phyloP scores from a whole-genome alignment of 1,139 yeast species.

The Diutina rugosa region DNA sequence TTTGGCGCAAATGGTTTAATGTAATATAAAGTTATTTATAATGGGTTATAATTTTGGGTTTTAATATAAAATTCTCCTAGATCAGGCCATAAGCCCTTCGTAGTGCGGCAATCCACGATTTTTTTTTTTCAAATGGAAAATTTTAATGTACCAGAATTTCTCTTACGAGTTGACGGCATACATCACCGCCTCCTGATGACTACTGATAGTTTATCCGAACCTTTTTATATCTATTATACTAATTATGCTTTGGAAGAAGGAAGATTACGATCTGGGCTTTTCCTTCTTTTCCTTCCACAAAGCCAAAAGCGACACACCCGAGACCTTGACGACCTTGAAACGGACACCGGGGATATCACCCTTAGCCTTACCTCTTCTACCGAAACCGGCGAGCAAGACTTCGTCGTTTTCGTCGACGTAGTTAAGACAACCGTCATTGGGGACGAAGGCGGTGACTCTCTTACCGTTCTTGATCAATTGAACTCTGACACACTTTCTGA shows the following conservation, averaged over 20 bases:
- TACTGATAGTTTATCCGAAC: neutral
- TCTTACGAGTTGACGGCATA: too few relatives aligned
- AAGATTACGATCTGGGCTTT: conserved; percentile 94
- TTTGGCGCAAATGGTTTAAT: neutral
- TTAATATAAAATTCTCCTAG: too few relatives aligned
- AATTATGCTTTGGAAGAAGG: neutral
- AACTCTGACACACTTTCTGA: conserved; percentile 99
- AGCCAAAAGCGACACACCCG: conserved; percentile 99
- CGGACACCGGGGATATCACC: conserved; percentile 99
- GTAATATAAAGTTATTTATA: neutral
- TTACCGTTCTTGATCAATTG: conserved; percentile 99
- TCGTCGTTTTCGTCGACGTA: conserved; percentile 99
- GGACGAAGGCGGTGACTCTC: conserved; percentile 99
- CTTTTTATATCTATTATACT: conserved; percentile 1
- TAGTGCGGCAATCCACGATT: too few relatives aligned
- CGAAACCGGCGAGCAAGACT: conserved; percentile 99
- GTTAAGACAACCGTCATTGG: conserved; percentile 99
- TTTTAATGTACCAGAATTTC: neutral
- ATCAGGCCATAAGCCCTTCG: too few relatives aligned
- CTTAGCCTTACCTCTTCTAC: conserved; percentile 99
- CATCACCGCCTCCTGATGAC: too few relatives aligned
- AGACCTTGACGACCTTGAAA: conserved; percentile 99
- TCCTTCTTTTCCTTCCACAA: conserved; percentile 99
- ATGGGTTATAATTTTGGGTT: neutral
- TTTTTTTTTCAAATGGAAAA: neutral